These are phyloP conservation scores for Capronia coronata DNA, from an alignment of 2,329 filamentous ascomycete species.

Conservation along the genomic window DNA sequence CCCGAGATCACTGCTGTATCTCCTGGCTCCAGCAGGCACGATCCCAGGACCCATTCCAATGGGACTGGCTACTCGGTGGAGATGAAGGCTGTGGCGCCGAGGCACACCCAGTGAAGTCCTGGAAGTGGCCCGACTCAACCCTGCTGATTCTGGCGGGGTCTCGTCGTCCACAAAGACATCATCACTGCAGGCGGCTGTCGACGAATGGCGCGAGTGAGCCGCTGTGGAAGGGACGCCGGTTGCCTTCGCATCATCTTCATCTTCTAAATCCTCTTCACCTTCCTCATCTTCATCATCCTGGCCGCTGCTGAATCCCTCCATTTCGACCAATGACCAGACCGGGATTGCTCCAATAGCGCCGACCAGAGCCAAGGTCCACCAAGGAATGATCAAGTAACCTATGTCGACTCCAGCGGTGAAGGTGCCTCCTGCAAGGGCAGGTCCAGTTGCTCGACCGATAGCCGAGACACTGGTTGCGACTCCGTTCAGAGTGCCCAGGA, in stretches of 20 bases:
- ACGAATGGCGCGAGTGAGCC: constrained; percentile 10
- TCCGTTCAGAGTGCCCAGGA: constrained; percentile 85
- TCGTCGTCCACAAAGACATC: constrained; percentile 17
- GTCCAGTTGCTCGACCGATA: constrained; percentile 71
- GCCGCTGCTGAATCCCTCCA: constrained; percentile 55
- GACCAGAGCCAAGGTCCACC: constrained; percentile 67
- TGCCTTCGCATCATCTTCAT: constrained; percentile 10
- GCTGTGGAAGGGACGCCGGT: constrained; percentile 3
- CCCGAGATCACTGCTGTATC: constrained; percentile 30
- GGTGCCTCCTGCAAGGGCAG: constrained; percentile 62
- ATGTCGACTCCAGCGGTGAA: constrained; percentile 71
- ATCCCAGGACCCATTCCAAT: constrained; percentile 27
- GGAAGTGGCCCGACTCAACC: constrained; percentile 10
- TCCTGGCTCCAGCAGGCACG: constrained; percentile 21
- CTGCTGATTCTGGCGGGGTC: constrained; percentile 7
- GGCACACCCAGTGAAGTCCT: constrained; percentile 6
- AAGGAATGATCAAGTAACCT: constrained; percentile 72
- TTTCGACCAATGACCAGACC: constrained; percentile 66
- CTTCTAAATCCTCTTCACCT: constrained; percentile 11
- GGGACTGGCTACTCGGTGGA: constrained; percentile 27
- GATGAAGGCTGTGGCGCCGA: constrained; percentile 14
- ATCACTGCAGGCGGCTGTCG: neutral
- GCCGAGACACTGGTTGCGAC: constrained; percentile 78
- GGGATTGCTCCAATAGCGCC: constrained; percentile 62
- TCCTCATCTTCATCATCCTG: constrained; percentile 23